phyloP scores from a whole-genome alignment of 345 rosid species.

The Carallia pectinifolia region DNA sequence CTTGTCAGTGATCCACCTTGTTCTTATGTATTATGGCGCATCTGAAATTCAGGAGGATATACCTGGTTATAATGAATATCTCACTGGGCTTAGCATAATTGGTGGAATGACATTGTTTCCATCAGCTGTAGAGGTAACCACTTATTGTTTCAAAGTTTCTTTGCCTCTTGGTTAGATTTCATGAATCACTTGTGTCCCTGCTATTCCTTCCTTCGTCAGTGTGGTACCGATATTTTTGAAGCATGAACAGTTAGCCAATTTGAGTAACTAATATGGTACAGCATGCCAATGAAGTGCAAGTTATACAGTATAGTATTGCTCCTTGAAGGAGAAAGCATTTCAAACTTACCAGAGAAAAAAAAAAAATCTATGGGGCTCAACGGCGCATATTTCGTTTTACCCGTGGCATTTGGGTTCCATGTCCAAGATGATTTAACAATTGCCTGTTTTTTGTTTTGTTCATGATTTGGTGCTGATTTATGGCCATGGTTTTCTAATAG shows the following conservation, averaged over 20 bases:
- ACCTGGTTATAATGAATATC: conserved; percentile 80
- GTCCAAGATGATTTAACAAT: not conserved
- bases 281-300: not conserved
- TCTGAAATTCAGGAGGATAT: conserved; percentile 87
- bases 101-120: conserved; percentile 97
- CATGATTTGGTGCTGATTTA: not conserved
- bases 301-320: not conserved
- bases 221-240: not conserved
- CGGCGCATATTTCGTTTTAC: not conserved
- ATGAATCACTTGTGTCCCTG: not conserved
- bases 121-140: conserved; percentile 82
- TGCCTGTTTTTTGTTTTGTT: not conserved
- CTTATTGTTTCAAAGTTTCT: not conserved
- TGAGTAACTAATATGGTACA: not conserved
- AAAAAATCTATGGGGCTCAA: not conserved
- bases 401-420: not conserved
- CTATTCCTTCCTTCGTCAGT: not conserved
- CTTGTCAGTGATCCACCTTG: conserved; percentile 64
- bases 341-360: not conserved
- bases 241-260: not conserved
- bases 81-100: conserved; percentile 90
- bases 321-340: not conserved
- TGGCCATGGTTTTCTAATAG: too few species aligned
- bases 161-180: conserved; percentile 4
- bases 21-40: conserved; percentile 79